These are phyloP conservation scores for Neurospora pannonica DNA, from an alignment of 495 filamentous ascomycete species.

Conservation along the genomic window DNA sequence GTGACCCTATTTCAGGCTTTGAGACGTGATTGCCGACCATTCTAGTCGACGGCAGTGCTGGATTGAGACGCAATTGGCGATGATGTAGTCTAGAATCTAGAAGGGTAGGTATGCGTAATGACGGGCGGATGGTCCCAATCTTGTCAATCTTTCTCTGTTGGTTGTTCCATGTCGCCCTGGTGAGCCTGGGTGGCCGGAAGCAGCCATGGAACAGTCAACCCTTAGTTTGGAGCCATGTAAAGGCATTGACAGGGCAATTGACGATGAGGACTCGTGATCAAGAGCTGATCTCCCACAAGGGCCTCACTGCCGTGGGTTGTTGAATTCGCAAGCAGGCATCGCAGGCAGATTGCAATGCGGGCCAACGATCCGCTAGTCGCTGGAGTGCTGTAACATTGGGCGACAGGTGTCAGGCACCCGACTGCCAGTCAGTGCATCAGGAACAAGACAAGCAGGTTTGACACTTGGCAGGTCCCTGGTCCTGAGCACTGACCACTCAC, in stretches of 20 bases:
- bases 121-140: neutral
- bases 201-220: neutral
- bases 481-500: neutral
- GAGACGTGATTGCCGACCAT: neutral
- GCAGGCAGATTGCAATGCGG: conserved; percentile 8
- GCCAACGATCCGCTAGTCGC: conserved; percentile 11
- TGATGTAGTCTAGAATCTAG: conserved; percentile 1
- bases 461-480: conserved; percentile 2
- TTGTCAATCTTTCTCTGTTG: neutral
- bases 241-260: conserved; percentile 6
- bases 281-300: conserved; percentile 6
- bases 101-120: conserved; percentile 3
- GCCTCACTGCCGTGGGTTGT: conserved; percentile 5
- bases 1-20: neutral
- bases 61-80: neutral
- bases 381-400: neutral
- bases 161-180: neutral
- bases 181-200: neutral
- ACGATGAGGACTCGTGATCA: conserved; percentile 18
- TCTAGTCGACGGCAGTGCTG: neutral
- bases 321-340: neutral
- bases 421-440: conserved; percentile 1
- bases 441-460: neutral
- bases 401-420: neutral
- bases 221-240: neutral